These are phyloP conservation scores for Leccinum ochraceum DNA, from an alignment of 768 basidiomycete species.

Conservation along the genomic window DNA sequence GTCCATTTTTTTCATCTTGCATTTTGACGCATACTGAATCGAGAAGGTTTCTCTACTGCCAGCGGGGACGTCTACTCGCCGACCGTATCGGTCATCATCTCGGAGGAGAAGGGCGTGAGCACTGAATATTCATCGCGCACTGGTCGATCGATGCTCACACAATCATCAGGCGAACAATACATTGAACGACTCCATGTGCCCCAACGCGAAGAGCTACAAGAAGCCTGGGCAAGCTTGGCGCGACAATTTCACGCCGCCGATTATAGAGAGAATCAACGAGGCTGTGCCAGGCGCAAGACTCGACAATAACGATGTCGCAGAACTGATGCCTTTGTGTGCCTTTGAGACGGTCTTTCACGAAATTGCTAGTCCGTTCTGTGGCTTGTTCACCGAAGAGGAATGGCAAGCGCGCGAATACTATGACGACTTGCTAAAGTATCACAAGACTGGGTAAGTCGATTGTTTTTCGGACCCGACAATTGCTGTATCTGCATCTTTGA, in stretches of 20 bases:
- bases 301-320: slow-evolving; percentile 50
- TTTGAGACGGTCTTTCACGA: slow-evolving; percentile 71
- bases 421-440: slow-evolving; percentile 77
- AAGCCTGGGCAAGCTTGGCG: slow-evolving; percentile 55
- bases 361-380: slow-evolving; percentile 65
- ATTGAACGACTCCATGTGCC: slow-evolving; percentile 66
- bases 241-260: slow-evolving; percentile 50
- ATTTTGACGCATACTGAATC: neutral
- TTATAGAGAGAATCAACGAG: slow-evolving; percentile 58
- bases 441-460: slow-evolving; percentile 62
- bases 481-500: slow-evolving; percentile 2
- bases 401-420: slow-evolving; percentile 69
- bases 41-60: slow-evolving; percentile 60
- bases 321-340: slow-evolving; percentile 72
- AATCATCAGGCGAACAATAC: slow-evolving; percentile 58
- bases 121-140: neutral
- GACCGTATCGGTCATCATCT: slow-evolving; percentile 53
- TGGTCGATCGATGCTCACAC: neutral
- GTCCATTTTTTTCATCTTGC: slow-evolving; percentile 30
- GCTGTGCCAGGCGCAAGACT: slow-evolving; percentile 66
- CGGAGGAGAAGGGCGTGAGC: slow-evolving; percentile 46
- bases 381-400: slow-evolving; percentile 63
- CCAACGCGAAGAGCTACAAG: slow-evolving; percentile 48
- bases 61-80: slow-evolving; percentile 49
- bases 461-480: neutral